Evolutionary conservation across 2,329 filamentous ascomycete species (phyloP).

Genomic region (Aspergillus arachidicola): DNA sequence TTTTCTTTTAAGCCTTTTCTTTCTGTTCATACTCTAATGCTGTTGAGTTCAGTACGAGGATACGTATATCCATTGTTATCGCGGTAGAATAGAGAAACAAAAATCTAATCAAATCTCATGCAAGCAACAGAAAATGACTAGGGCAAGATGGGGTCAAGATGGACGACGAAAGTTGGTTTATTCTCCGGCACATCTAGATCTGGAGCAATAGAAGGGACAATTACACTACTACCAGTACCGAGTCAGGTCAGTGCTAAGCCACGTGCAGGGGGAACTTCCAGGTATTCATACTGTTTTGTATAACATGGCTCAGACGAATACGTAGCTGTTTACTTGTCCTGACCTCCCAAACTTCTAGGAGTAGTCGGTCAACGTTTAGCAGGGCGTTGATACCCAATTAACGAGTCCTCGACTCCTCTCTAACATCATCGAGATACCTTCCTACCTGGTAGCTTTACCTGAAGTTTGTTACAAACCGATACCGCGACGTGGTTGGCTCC

Average conservation of each 20-base stretch:
- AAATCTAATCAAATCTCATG: neutral
- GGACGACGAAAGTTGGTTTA: neutral
- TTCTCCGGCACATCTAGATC: neutral
- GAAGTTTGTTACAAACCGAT: neutral
- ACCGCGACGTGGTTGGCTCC: neutral
- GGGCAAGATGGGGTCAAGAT: neutral
- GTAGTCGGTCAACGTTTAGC: no score
- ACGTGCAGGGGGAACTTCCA: neutral
- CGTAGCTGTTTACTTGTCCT: neutral
- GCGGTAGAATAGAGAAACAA: neutral
- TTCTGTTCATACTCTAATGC: neutral
- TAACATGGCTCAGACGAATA: neutral
- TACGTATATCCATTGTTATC: neutral
- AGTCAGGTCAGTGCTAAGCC: neutral
- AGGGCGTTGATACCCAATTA: neutral
- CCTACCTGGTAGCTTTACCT: neutral
- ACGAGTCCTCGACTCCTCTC: neutral
- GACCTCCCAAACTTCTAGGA: no score
- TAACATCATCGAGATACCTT: neutral
- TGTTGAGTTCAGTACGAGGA: neutral
- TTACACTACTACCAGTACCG: no score
- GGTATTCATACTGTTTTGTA: neutral
- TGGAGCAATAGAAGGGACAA: neutral
- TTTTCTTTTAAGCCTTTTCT: neutral
- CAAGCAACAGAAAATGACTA: neutral